Evolutionary conservation across 495 filamentous ascomycete genomes (phyloP).

Genomic region (Halenospora varia): DNA sequence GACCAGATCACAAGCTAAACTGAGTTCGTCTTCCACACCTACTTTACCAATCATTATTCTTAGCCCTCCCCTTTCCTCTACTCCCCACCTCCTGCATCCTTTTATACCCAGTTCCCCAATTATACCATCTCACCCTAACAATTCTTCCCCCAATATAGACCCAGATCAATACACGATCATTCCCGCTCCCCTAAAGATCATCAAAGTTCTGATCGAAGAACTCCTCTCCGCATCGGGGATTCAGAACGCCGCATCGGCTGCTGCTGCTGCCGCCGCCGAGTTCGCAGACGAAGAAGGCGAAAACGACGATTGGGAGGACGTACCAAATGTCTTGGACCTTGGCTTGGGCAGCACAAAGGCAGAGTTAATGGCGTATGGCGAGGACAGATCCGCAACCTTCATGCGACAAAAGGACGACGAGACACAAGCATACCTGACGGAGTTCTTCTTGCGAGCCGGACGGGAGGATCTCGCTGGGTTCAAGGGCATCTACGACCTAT

Average conservation of each 20-base stretch:
- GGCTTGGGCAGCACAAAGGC: conserved; percentile 58
- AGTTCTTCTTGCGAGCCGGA: conserved; percentile 75
- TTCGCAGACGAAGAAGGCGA: conserved; percentile 57
- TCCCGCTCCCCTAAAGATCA: conserved; percentile 83
- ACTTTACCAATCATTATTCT: too few species aligned
- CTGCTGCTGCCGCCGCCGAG: conserved; percentile 49
- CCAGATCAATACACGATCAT: conserved; percentile 90
- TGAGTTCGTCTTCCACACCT: conserved; percentile 49
- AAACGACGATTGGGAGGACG: conserved; percentile 87
- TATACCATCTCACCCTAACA: conserved; percentile 13
- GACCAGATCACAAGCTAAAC: conserved; percentile 82
- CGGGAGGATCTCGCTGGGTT: conserved; percentile 66
- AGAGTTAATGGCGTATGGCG: conserved; percentile 75
- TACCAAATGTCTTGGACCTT: conserved; percentile 71
- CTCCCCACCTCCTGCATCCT: too few species aligned
- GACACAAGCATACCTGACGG: conserved; percentile 74
- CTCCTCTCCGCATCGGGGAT: conserved; percentile 58
- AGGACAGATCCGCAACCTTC: conserved; percentile 49
- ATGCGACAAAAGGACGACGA: conserved; percentile 81
- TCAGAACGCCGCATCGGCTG: conserved; percentile 39
- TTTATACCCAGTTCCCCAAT: too few species aligned
- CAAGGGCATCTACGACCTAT: conserved; percentile 61
- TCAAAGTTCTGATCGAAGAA: conserved; percentile 93
- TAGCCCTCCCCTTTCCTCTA: too few species aligned
- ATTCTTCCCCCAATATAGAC: too few species aligned